Base-by-base conservation (phyloP, 345 rosid species). In the Conringia planisiliqua region DNA sequence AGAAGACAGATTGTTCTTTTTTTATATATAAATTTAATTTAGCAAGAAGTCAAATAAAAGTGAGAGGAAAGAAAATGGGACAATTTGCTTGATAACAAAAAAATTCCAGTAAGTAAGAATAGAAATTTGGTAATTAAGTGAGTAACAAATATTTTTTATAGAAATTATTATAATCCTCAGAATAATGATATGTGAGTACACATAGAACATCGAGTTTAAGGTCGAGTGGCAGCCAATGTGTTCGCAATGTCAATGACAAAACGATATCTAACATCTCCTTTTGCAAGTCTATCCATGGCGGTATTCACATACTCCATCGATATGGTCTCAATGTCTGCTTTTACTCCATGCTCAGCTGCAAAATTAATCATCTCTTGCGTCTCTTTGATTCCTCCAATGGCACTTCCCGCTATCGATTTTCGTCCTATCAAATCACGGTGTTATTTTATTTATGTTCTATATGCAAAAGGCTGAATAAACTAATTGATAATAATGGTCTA, bases 281-380 rank as follows among this genome's bases (percentile, higher is more conserved):
- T 85, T 2, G 62, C 75, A 13, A 89, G 87, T 6, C 86, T 83
- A 14, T 83, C 86, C 76, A 80, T 65, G 32, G 90, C 89, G 0
- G 71, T 68, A 48, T 87, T 90, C 38, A 86, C 86, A 47, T 83
- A 75, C 17, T 85, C 85, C 58, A 83, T 80, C 0, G 80, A 57
- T 8, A 88, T 82, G 10, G 84, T 66, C 67, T 90, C 96, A 29
- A 82, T 73, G 26, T 88, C 90, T 2, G 88, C 76, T 1, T 60
- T 78, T 27, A 90, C 74, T 64, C 71, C 72, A 60, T 90, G 78
- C 42, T 83, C 54, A 0, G 82, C 86, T 16, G 85, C 83, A 79
- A 81, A 74, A 79, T 83, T 78, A 14, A 77, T 76, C 83, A 85
- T 86, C 51, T 87, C 87, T 73, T 86, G 90, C 0, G 92, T 86